A percentile compares a stretch with the other conserved stretches of the same genome.
phyloP scores from a whole-genome alignment of 495 filamentous ascomycete genomes.

The Penicillium steckii region DNA sequence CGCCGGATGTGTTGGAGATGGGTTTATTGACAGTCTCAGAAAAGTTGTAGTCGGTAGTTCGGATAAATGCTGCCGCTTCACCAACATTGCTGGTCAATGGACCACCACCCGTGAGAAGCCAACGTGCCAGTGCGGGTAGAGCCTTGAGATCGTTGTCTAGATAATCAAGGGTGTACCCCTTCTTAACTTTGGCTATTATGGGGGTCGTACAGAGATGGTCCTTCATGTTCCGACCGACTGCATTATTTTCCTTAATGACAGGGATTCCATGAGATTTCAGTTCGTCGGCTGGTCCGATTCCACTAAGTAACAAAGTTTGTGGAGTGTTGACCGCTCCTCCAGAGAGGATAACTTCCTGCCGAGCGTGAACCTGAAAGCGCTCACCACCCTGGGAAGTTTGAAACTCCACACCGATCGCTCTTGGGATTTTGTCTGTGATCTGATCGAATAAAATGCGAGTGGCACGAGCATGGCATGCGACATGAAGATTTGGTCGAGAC shows the following conservation, averaged over 20 bases:
- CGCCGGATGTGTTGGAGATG: constrained; percentile 13
- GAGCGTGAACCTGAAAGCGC: constrained; percentile 24
- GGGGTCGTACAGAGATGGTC: constrained; percentile 21
- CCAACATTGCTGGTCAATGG: constrained; percentile 23
- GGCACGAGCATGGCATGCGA: constrained; percentile 18
- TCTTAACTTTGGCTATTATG: constrained; percentile 20
- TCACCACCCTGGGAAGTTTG: constrained; percentile 14
- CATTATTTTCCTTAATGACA: constrained; percentile 7
- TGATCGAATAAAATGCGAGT: constrained; percentile 18
- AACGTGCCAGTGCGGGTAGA: constrained; percentile 17
- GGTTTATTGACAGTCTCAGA: background rate
- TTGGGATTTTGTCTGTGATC: constrained; percentile 3
- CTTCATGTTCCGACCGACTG: constrained; percentile 19
- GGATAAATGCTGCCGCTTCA: constrained; percentile 23
- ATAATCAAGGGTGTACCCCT: constrained; percentile 20
- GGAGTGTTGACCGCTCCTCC: constrained; percentile 34
- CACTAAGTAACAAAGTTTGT: constrained; percentile 36
- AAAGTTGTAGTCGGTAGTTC: constrained; percentile 12
- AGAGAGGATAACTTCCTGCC: constrained; percentile 33
- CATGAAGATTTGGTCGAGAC: constrained; percentile 17
- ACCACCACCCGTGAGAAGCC: constrained; percentile 15
- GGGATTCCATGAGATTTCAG: constrained; percentile 18
- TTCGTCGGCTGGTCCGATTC: constrained; percentile 35
- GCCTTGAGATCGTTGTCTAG: constrained; percentile 12
- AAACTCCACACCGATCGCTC: constrained; percentile 19